Base-by-base conservation (phyloP, 2,329 filamentous ascomycete genomes). In the Colletotrichum navitas region DNA sequence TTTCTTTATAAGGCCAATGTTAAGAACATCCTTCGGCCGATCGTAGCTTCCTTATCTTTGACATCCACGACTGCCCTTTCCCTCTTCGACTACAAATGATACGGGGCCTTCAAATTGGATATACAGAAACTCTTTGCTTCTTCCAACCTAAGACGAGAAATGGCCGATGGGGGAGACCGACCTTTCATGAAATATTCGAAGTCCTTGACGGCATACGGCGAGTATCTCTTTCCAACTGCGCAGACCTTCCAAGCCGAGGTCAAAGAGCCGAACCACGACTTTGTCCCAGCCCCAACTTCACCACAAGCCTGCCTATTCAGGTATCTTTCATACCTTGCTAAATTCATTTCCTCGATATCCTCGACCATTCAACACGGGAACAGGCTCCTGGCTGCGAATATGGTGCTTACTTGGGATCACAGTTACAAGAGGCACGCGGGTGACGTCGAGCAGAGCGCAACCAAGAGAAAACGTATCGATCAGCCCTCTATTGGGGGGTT, bases 401-500 rank as follows among this genome's bases (percentile, higher is more conserved):
- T 55, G 51, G 6, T 21, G 5, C 8, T 24, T 24, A 26, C 36
- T 14, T 45, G 61, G 61, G 1, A 5, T 24, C 36, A 24, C 7
- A 54, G 3, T 26, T 3, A 43, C 5, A 63, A 54, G 39, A 43
- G 51, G 6, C 12, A n/a, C 18, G 49, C 36, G 49, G 29, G 18
- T 7, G 49, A 55, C 26, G 8, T 7, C 39, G 24, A 55, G n/a
- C 12, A 63, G n/a, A 55, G 36, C 26, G 49, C 26, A 8, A 21
- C 61, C n/a, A 55, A 55, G 26, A 63, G 61, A 34, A 45, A 32
- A 52, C 24, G 61, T 16, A 18, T 18, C 24, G 18, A 52, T 39
- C 45, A 39, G 0, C 34, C 8, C 5, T 10, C 5, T 29, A 14
- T 5, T 32, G 11, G 8, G 34, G 10, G 8, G 12, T 12, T 26